A percentile compares a stretch with the other conserved stretches of the same genome.
phyloP scores from a whole-genome alignment of 1,284 basidiomycete species.

The Apiotrichum gracile region DNA sequence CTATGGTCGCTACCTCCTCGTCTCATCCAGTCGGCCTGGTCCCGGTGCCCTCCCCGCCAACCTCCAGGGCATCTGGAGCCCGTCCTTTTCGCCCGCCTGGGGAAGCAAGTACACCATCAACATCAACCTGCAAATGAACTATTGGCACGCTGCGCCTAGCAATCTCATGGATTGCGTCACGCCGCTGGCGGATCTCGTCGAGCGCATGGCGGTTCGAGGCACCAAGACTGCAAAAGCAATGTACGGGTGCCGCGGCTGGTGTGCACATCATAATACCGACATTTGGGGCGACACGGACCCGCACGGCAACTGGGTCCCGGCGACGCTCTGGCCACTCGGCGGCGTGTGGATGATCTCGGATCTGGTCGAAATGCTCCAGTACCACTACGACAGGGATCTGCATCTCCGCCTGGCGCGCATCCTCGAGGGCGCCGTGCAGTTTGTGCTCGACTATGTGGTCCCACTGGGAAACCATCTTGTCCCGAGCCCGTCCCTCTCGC shows the following conservation, averaged over 20 bases:
- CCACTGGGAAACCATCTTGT: neutral
- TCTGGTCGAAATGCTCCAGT: neutral
- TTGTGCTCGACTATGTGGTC: neutral
- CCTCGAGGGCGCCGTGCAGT: neutral
- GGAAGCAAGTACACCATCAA: constrained; percentile 11
- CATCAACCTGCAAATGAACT: constrained; percentile 18
- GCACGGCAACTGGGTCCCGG: neutral
- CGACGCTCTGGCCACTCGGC: constrained; percentile 6
- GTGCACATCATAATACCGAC: constrained; percentile 12
- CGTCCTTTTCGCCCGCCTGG: constrained; percentile 7
- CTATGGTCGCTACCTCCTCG: constrained; percentile 13
- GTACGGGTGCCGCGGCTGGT: constrained; percentile 11
- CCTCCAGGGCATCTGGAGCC: constrained; percentile 16
- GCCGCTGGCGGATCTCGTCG: constrained; percentile 5
- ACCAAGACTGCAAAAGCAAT: neutral
- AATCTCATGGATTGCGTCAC: neutral
- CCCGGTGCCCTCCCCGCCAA: neutral
- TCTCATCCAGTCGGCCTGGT: constrained; percentile 4
- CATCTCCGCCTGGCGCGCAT: neutral
- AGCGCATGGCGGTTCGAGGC: constrained; percentile 5
- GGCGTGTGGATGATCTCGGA: constrained; percentile 9
- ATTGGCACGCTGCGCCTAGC: constrained; percentile 6
- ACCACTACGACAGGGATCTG: neutral
- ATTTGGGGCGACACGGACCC: constrained; percentile 2
- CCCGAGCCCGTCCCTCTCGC: constrained; percentile 6